These are phyloP conservation scores for Debaryomyces hansenii DNA, from an alignment of 805 yeast species.

Conservation along the genomic window DNA sequence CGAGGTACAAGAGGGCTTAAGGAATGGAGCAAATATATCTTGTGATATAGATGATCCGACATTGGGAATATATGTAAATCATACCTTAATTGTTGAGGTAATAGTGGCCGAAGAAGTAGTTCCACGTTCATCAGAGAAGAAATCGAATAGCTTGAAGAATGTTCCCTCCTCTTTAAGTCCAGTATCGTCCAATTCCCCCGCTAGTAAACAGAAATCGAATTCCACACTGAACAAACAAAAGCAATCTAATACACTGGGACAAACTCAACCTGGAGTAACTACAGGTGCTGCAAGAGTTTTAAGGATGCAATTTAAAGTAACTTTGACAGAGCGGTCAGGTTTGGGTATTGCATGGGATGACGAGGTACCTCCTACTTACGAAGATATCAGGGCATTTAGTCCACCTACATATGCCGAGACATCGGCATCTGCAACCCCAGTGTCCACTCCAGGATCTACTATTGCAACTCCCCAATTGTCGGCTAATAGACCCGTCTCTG, in stretches of 20 bases:
- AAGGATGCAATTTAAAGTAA: slow-evolving; percentile 89
- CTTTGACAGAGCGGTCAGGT: slow-evolving; percentile 86
- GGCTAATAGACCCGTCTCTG: not conserved
- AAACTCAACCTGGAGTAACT: slow-evolving; percentile 56
- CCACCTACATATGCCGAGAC: slow-evolving; percentile 74
- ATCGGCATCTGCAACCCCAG: slow-evolving; percentile 16
- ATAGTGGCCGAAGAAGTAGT: slow-evolving; percentile 88
- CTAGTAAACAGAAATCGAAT: slow-evolving; percentile 1
- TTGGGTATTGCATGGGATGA: slow-evolving; percentile 98
- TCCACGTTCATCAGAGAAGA: slow-evolving; percentile 37
- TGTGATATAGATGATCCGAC: slow-evolving; percentile 84
- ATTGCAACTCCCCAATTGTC: not conserved
- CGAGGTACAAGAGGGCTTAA: slow-evolving; percentile 25
- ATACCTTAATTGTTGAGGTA: slow-evolving; percentile 77
- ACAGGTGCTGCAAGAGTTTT: slow-evolving; percentile 95
- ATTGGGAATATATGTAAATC: slow-evolving; percentile 74
- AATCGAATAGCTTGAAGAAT: slow-evolving; percentile 4
- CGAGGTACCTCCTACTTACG: slow-evolving; percentile 97
- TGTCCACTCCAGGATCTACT: slow-evolving; percentile 16
- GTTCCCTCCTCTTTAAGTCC: slow-evolving; percentile 21
- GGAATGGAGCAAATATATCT: slow-evolving; percentile 53
- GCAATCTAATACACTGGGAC: slow-evolving; percentile 5
- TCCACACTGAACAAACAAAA: slow-evolving; percentile 22
- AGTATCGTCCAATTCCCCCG: slow-evolving; percentile 20
- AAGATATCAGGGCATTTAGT: slow-evolving; percentile 74